Evolutionary conservation across 2,329 filamentous ascomycete species (phyloP).

Genomic region (Trichocomaceae sp.): DNA sequence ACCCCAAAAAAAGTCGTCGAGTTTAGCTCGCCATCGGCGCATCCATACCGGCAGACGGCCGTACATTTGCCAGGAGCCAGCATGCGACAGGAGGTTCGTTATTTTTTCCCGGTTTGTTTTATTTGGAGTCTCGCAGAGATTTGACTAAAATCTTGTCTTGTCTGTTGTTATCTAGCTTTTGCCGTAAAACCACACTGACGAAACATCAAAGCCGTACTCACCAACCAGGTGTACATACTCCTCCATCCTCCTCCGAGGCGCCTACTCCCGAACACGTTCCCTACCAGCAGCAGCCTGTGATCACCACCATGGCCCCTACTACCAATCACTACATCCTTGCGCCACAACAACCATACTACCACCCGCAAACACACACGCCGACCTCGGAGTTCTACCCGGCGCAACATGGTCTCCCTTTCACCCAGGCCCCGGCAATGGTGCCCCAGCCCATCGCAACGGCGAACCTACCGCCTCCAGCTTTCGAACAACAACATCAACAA

Average conservation of each 20-base stretch:
- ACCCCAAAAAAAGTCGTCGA: slow-evolving; percentile 24
- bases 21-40: slow-evolving; percentile 35
- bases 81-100: slow-evolving; percentile 33
- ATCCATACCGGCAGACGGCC: slow-evolving; percentile 37
- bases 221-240: slow-evolving; percentile 27
- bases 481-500: slow-evolving; percentile 21
- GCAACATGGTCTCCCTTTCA: slow-evolving; percentile 23
- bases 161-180: slow-evolving; percentile 26
- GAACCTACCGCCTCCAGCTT: slow-evolving; percentile 14
- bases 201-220: slow-evolving; percentile 38
- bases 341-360: slow-evolving; percentile 30
- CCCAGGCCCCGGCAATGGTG: slow-evolving; percentile 26
- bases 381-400: slow-evolving; percentile 33
- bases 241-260: slow-evolving; percentile 32
- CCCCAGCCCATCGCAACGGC: slow-evolving; percentile 26
- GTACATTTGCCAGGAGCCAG: slow-evolving; percentile 35
- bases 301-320: slow-evolving; percentile 25
- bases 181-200: slow-evolving; percentile 36
- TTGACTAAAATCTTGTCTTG: neutral
- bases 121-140: neutral
- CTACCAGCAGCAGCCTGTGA: slow-evolving; percentile 26
- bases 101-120: neutral
- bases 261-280: slow-evolving; percentile 28
- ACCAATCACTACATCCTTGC: slow-evolving; percentile 31
- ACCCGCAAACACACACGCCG: slow-evolving; percentile 25